Base-by-base conservation (phyloP, 805 yeast species). In the Candida sakaeoensis region DNA sequence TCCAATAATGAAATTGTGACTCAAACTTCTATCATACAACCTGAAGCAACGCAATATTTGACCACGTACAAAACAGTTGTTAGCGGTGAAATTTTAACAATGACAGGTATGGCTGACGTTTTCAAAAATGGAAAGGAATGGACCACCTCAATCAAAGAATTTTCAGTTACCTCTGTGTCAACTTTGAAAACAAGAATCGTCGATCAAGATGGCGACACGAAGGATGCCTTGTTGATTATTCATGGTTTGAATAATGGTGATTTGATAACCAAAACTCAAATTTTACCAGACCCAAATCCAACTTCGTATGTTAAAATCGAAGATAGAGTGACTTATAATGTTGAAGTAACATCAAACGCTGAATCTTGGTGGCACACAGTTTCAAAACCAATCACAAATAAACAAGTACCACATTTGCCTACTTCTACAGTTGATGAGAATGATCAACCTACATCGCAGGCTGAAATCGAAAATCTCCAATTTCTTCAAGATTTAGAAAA, bases 341-440 rank as follows among this genome's bases (percentile, higher is more conserved):
- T 32, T 21, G 13, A 5, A 19, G 35, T 32, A 5, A 32, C 35
- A 5, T 32, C 35, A 32, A 21, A 32, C 22, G 9, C 26, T n/a
- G 26, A 19, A 32, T 16, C 22, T 32, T 19, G 35, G 26, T 32
- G 35, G 35, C 26, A 32, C 14, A 32, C 35, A n/a, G 17, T 21
- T 19, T 8, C 26, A 10, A 13, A 18, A 12, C 16, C 16, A 32
- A 3, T 32, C 10, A 16, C 24, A 10, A 8, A n/a, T 14, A n/a
- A 32, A n/a, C 35, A 28, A 28, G 16, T 14, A 28, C 10, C 12
- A 4, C 8, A n/a, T 15, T 10, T 28, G 16, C 10, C 18, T 13
- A 28, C 18, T 4, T 28, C 32, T 5, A 28, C 32, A 28, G 5
- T 8, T 28, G 32, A 21, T n/a, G n/a, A n/a, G n/a, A n/a, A n/a